phyloP scores from a whole-genome alignment of 495 filamentous ascomycete genomes.

The Penicilliopsis zonata region DNA sequence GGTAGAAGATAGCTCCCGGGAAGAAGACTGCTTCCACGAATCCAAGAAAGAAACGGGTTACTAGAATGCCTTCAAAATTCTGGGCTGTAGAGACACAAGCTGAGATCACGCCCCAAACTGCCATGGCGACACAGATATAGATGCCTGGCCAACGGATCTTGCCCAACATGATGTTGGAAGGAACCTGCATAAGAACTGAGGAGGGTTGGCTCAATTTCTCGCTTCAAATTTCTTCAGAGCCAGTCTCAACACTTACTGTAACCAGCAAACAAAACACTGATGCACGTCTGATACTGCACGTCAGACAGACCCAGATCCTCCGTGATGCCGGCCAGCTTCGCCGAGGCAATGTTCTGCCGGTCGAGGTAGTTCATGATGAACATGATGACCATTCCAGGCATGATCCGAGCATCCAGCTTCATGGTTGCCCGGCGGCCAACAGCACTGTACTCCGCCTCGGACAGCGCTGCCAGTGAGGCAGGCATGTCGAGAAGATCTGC shows the following conservation, averaged over 20 bases:
- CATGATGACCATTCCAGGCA: slow-evolving; percentile 57
- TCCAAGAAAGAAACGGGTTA: slow-evolving; percentile 60
- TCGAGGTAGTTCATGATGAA: slow-evolving; percentile 80
- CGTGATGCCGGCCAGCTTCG: slow-evolving; percentile 39
- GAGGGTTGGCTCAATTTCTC: no score
- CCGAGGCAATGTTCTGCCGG: slow-evolving; percentile 46
- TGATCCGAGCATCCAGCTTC: slow-evolving; percentile 51
- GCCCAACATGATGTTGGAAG: slow-evolving; percentile 33
- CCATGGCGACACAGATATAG: slow-evolving; percentile 54
- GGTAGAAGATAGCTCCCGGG: slow-evolving; percentile 32
- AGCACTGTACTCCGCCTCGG: no score
- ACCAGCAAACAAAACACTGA: slow-evolving; percentile 63
- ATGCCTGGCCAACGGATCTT: slow-evolving; percentile 46
- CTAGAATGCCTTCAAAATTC: slow-evolving; percentile 49
- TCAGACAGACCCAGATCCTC: no score
- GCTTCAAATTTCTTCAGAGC: no score
- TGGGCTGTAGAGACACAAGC: slow-evolving; percentile 44
- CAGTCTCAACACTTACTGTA: slow-evolving; percentile 45
- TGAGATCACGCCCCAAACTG: slow-evolving; percentile 62
- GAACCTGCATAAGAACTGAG: no score
- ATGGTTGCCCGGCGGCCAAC: no score
- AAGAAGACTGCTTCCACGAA: slow-evolving; percentile 46
- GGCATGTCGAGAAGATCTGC: no score
- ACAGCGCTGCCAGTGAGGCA: no score
- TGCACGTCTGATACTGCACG: no score